These are phyloP conservation scores for Lichtheimia hyalospora DNA, from an alignment of 371 early-diverging fungal species.

Conservation along the genomic window DNA sequence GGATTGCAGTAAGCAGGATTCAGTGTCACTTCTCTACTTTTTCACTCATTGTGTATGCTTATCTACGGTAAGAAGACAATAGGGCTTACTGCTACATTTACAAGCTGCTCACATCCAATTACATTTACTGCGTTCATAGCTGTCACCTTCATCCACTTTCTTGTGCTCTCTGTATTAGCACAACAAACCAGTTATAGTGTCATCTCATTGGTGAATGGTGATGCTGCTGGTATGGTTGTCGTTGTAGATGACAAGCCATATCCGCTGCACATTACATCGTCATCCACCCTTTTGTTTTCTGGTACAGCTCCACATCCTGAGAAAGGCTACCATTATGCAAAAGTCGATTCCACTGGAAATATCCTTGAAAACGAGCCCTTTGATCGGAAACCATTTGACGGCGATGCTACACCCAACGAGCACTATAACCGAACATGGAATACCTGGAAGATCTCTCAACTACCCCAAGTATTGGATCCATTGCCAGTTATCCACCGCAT, in stretches of 20 bases:
- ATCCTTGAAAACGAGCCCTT: conserved; percentile 11
- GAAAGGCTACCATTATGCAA: conserved; percentile 9
- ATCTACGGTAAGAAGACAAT: too few relatives aligned
- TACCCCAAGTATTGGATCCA: conserved; percentile 11
- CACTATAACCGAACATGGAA: conserved; percentile 24
- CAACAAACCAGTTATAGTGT: conserved; percentile 14
- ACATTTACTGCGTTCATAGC: too few relatives aligned
- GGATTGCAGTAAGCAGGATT: too few relatives aligned
- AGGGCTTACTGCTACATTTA: too few relatives aligned
- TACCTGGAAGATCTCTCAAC: background rate
- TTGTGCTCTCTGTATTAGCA: too few relatives aligned
- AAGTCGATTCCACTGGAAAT: conserved; percentile 5
- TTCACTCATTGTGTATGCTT: too few relatives aligned
- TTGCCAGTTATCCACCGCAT: conserved; percentile 21
- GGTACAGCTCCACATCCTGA: conserved; percentile 20
- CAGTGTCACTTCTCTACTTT: too few relatives aligned
- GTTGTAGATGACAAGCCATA: conserved; percentile 19
- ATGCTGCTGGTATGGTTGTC: conserved; percentile 6
- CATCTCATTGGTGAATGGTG: conserved; percentile 4
- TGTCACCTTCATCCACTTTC: too few relatives aligned
- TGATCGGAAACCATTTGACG: background rate
- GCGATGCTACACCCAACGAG: conserved; percentile 17
- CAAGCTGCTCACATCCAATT: too few relatives aligned
- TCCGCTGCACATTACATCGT: background rate
- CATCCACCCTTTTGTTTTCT: conserved; percentile 7